phyloP scores from a whole-genome alignment of 805 yeast genomes.

The Aciculoconidium aculeatum region DNA sequence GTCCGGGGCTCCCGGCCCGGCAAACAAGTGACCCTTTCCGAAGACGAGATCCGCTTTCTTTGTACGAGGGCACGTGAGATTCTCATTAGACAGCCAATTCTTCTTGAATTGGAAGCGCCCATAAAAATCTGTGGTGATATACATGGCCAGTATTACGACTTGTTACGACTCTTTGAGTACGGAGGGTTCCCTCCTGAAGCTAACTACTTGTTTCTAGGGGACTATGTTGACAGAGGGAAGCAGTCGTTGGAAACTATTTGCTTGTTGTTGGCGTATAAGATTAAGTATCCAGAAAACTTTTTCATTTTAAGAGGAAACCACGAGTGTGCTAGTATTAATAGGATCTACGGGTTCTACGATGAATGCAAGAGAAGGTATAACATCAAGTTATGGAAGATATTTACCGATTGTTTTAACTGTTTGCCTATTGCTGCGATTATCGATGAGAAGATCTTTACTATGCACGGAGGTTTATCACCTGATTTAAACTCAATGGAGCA shows the following conservation, averaged over 20 bases:
- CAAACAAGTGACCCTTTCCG: slow-evolving; percentile 88
- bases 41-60: slow-evolving; percentile 88
- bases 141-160: slow-evolving; percentile 97
- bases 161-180: slow-evolving; percentile 90
- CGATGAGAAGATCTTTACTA: slow-evolving; percentile 95
- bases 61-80: slow-evolving; percentile 98
- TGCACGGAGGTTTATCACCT: slow-evolving; percentile 99
- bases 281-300: slow-evolving; percentile 96
- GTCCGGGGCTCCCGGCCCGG: slow-evolving; percentile 99
- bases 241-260: slow-evolving; percentile 96
- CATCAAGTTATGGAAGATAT: slow-evolving; percentile 97
- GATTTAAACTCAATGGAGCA: slow-evolving; percentile 98
- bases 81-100: slow-evolving; percentile 94
- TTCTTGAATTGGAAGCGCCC: slow-evolving; percentile 94
- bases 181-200: slow-evolving; percentile 99
- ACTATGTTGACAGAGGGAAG: slow-evolving; percentile 97
- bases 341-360: slow-evolving; percentile 97
- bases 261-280: slow-evolving; percentile 87
- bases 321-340: slow-evolving; percentile 96
- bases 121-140: slow-evolving; percentile 97
- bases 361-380: slow-evolving; percentile 98
- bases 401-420: slow-evolving; percentile 97
- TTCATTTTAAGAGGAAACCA: slow-evolving; percentile 96
- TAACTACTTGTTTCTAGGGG: slow-evolving; percentile 91
- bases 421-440: slow-evolving; percentile 97